Evolutionary conservation across 768 basidiomycete genomes (phyloP).

Genomic region (Coprinellus micaceus): DNA sequence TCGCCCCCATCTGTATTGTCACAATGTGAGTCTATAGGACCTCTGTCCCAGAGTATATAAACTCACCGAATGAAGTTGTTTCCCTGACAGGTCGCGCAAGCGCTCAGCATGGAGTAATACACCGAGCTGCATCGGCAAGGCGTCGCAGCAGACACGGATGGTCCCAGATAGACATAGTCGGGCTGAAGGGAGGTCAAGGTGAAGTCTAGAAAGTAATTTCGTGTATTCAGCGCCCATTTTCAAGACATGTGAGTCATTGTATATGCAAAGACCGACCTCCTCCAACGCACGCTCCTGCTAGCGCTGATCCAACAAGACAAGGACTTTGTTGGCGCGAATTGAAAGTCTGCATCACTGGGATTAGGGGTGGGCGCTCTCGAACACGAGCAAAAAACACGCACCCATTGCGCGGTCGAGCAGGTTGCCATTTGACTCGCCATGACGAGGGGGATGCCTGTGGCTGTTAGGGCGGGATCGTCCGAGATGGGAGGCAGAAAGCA

Average conservation of each 20-base stretch:
- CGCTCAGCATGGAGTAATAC: slow-evolving; percentile 48
- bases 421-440: not conserved
- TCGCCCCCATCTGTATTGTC: slow-evolving; percentile 39
- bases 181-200: slow-evolving; percentile 27
- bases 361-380: not conserved
- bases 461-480: not conserved
- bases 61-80: slow-evolving; percentile 30
- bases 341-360: slow-evolving; percentile 26
- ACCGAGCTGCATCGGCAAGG: slow-evolving; percentile 52
- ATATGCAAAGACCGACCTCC: slow-evolving; percentile 26
- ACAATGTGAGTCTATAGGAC: not conserved
- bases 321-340: slow-evolving; percentile 40
- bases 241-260: not conserved
- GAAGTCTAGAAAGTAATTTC: slow-evolving; percentile 24
- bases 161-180: slow-evolving; percentile 35
- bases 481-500: not conserved
- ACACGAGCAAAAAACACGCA: not conserved
- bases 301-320: slow-evolving; percentile 40
- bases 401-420: not conserved
- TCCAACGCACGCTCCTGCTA: slow-evolving; percentile 38
- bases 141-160: slow-evolving; percentile 29
- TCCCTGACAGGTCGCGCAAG: slow-evolving; percentile 49
- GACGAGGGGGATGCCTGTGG: not conserved
- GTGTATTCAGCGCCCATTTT: not conserved
- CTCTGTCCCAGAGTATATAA: not conserved